Evolutionary conservation across 169 alveolate species (phyloP), one percentile per base, ranked within the genome.

Genomic region (Plasmodium ovale): DNA sequence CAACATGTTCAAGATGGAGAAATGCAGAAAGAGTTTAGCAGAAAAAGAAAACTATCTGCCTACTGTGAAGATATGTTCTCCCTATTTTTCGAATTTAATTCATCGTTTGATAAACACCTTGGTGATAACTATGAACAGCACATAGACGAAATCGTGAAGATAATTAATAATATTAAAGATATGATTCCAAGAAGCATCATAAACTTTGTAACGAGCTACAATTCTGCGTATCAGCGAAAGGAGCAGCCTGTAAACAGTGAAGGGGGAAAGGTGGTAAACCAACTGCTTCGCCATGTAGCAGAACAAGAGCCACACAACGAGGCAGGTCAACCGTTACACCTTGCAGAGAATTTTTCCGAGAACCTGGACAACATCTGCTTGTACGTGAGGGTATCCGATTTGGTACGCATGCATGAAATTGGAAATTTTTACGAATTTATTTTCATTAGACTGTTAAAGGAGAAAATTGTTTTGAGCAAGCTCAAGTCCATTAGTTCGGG

Each of bases 71-170:
- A 64, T 9, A 79, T 79, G 70, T 79, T 79, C 19, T 79, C 89
- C 14, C 37, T 67, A 47, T 64, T 79, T 65, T 79, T 79, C 53
- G 89, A 65, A 65, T 79, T 44, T 44, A 65, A 58, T 21, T 79
- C 89, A 51, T 79, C 89, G 7, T 79, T 79, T 65, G 89, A 79
- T 79, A 69, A 62, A 21, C 59, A 65, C 35, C 49, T 79, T 33
- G 49, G 47, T 37, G 84, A 79, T 64, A 51, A 59, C 29, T 79
- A 64, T 58, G 37, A 79, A 64, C 44, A 27, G 21, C 89, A 79
- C 58, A 65, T 65, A 19, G 89, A 79, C 10, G 42, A 56, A 3
- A 79, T 79, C 12, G 65, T 79, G 29, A 51, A 35, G 21, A 58
- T 51, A 14, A 79, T 79, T 7, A 56, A 56, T 21, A 64, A 65